Evolutionary conservation across 2,329 filamentous ascomycete species (phyloP).

Genomic region (Helotiales sp.): DNA sequence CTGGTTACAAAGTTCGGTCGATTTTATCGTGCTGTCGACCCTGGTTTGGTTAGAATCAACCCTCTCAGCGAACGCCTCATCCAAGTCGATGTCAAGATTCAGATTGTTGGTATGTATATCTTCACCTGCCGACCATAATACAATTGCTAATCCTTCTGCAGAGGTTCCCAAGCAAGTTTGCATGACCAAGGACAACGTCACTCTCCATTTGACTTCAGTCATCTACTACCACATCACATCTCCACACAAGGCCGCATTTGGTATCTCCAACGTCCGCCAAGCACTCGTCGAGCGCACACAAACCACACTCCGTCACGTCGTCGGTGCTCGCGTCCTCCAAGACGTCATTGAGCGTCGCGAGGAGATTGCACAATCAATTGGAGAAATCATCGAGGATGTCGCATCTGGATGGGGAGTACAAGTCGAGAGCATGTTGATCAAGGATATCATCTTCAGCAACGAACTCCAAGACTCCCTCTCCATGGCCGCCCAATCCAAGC

Average conservation of each 20-base stretch:
- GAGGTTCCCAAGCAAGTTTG: conserved; percentile 95
- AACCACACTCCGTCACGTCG: conserved; percentile 94
- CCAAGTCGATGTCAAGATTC: conserved; percentile 98
- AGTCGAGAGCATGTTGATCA: conserved; percentile 98
- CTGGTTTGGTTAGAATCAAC: conserved; percentile 96
- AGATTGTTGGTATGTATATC: conserved; percentile 69
- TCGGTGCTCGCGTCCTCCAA: conserved; percentile 92
- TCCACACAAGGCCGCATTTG: conserved; percentile 96
- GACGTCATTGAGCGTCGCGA: conserved; percentile 98
- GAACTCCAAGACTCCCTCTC: conserved; percentile 94
- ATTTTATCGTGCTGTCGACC: conserved; percentile 94
- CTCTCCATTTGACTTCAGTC: conserved; percentile 87
- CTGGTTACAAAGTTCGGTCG: conserved; percentile 93
- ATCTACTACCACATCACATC: conserved; percentile 98
- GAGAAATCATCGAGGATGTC: conserved; percentile 96
- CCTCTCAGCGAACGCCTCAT: conserved; percentile 86
- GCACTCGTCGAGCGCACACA: conserved; percentile 98
- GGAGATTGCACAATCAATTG: conserved; percentile 91
- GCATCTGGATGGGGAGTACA: conserved; percentile 91
- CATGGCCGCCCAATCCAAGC: conserved; percentile 98
- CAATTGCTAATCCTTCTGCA: conserved; percentile 24
- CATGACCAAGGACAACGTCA: conserved; percentile 99
- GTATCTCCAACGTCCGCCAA: conserved; percentile 90
- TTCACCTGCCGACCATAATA: background rate
- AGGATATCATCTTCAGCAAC: conserved; percentile 96